Evolutionary conservation across 2,329 filamentous ascomycete genomes (phyloP).

Genomic region (Septoria linicola): DNA sequence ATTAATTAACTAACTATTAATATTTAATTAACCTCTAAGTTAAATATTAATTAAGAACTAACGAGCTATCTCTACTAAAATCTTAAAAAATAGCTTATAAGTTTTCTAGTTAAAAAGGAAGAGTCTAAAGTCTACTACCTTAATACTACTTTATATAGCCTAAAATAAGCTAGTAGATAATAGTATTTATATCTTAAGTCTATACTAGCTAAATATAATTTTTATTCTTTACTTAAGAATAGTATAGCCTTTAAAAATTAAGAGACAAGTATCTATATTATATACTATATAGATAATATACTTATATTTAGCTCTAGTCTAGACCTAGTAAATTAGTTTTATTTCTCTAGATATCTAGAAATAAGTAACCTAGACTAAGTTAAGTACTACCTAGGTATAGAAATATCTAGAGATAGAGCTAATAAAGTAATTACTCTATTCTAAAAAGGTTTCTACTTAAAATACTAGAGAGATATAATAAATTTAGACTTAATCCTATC

Average conservation of each 20-base stretch:
- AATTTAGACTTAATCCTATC: slow-evolving; percentile 9
- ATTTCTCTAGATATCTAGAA: slow-evolving; percentile 11
- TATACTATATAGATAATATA: slow-evolving; percentile 11
- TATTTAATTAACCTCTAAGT: no score
- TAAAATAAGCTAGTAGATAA: slow-evolving; percentile 14
- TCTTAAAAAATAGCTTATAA: slow-evolving; percentile 10
- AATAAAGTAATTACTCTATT: slow-evolving; percentile 12
- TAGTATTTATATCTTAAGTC: slow-evolving; percentile 12
- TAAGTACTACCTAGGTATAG: slow-evolving; percentile 10
- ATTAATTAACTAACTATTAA: no score
- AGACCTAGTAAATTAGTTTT: slow-evolving; percentile 7
- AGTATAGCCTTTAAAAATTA: slow-evolving; percentile 5
- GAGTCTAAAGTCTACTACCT: slow-evolving; percentile 6
- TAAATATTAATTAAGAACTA: no score
- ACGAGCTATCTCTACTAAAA: no score
- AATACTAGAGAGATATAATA: slow-evolving; percentile 14
- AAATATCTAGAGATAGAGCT: slow-evolving; percentile 9
- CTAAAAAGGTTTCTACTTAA: slow-evolving; percentile 11
- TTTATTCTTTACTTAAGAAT: slow-evolving; percentile 11
- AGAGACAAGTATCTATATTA: slow-evolving; percentile 8
- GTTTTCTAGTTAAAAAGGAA: slow-evolving; percentile 5
- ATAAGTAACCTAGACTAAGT: slow-evolving; percentile 7
- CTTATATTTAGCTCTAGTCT: slow-evolving; percentile 15
- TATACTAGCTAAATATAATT: slow-evolving; percentile 8
- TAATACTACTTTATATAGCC: slow-evolving; percentile 12